Evolutionary conservation across 2,329 filamentous ascomycete species (phyloP).

Genomic region (Nannizzia gypsea): DNA sequence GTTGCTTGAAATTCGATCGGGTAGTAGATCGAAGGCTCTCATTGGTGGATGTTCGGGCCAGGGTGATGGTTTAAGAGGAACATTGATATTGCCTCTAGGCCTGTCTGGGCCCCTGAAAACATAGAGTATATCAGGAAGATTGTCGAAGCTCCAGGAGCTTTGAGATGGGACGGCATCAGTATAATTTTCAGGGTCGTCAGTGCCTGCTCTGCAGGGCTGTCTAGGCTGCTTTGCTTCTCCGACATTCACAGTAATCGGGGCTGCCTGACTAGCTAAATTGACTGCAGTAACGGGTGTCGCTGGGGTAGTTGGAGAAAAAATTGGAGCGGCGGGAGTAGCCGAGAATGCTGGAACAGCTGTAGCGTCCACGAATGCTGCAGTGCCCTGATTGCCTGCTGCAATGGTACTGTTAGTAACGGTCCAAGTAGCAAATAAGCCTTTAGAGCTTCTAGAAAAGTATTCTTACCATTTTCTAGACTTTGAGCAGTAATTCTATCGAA

Average conservation of each 20-base stretch:
- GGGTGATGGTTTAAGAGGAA: slow-evolving; percentile 13
- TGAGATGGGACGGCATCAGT: slow-evolving; percentile 14
- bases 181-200: slow-evolving; percentile 5
- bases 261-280: not conserved
- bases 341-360: not conserved
- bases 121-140: slow-evolving; percentile 22
- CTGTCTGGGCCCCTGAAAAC: slow-evolving; percentile 10
- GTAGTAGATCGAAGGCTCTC: slow-evolving; percentile 18
- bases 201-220: slow-evolving; percentile 6
- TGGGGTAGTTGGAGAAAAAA: too few relatives aligned
- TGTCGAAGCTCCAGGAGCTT: slow-evolving; percentile 16
- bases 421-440: not conserved
- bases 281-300: too few relatives aligned
- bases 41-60: slow-evolving; percentile 10
- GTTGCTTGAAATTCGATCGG: slow-evolving; percentile 21
- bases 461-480: not conserved
- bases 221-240: slow-evolving; percentile 6
- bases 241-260: not conserved
- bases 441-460: not conserved
- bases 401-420: not conserved
- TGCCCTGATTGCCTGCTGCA: not conserved
- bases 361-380: not conserved
- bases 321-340: not conserved
- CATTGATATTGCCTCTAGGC: not conserved
- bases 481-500: not conserved